A percentile compares a stretch with the other conserved stretches of the same genome.
Evolutionary conservation across 495 filamentous ascomycete genomes (phyloP).

Genomic region (Aspergillus conjunctus): DNA sequence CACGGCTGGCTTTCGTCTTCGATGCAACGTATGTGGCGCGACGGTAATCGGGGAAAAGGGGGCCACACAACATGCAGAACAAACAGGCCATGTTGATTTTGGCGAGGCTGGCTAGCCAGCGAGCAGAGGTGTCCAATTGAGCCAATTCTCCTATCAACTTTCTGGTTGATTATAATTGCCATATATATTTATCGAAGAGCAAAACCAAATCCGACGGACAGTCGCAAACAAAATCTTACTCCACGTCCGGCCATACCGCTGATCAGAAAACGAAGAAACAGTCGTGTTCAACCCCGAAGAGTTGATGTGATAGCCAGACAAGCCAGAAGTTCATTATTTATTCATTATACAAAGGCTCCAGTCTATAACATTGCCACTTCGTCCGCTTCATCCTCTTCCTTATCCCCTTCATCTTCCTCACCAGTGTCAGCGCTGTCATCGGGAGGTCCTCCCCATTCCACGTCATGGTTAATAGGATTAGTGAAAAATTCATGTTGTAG

Average conservation of each 20-base stretch:
- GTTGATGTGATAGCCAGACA: background rate
- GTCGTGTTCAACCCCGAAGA: background rate
- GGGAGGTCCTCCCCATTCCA: slow-evolving; percentile 49
- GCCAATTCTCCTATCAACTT: background rate
- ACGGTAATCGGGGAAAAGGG: slow-evolving; percentile 73
- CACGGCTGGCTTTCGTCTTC: slow-evolving; percentile 78
- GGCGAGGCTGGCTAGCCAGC: slow-evolving; percentile 55
- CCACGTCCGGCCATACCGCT: no score
- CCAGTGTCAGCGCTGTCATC: slow-evolving; percentile 45
- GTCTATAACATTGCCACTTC: slow-evolving; percentile 49
- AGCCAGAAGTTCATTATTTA: slow-evolving; percentile 14
- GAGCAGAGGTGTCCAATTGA: background rate
- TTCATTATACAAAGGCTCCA: slow-evolving; percentile 22
- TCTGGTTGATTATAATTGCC: no score
- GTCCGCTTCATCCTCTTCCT: slow-evolving; percentile 42
- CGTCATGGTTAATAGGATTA: slow-evolving; percentile 49
- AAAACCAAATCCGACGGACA: background rate
- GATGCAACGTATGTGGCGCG: slow-evolving; percentile 74
- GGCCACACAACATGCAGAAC: slow-evolving; percentile 65
- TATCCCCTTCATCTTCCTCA: slow-evolving; percentile 39
- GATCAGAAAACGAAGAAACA: background rate
- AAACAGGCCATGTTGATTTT: slow-evolving; percentile 72
- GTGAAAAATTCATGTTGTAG: slow-evolving; percentile 67
- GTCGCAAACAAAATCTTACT: background rate
- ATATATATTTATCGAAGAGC: background rate